These are phyloP conservation scores for Calonectria fujianensis DNA, from an alignment of 2,329 filamentous ascomycete species.

Conservation along the genomic window DNA sequence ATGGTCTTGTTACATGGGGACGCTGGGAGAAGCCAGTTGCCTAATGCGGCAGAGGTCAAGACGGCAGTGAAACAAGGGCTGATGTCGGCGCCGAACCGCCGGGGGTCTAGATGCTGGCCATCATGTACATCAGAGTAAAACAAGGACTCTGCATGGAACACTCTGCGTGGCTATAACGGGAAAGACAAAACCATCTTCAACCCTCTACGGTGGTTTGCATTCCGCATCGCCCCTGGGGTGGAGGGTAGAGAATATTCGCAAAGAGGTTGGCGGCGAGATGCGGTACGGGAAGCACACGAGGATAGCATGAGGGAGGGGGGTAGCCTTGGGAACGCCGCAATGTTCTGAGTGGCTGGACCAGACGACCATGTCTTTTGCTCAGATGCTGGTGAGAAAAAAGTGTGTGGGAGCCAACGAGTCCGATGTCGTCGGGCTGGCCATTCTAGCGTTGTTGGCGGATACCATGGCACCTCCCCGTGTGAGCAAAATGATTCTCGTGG, in stretches of 20 bases:
- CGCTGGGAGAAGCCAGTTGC: slow-evolving; percentile 43
- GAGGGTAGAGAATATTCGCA: slow-evolving; percentile 31
- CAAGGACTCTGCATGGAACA: slow-evolving; percentile 36
- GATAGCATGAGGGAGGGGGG: slow-evolving; percentile 29
- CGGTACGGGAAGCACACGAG: slow-evolving; percentile 24
- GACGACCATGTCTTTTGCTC: slow-evolving; percentile 45
- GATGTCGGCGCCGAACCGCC: slow-evolving; percentile 45
- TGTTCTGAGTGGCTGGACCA: slow-evolving; percentile 45
- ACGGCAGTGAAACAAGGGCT: slow-evolving; percentile 44
- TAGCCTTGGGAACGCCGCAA: slow-evolving; percentile 31
- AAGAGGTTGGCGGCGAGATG: slow-evolving; percentile 20
- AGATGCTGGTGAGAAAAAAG: slow-evolving; percentile 39
- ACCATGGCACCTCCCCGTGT: slow-evolving; percentile 45
- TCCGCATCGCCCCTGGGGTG: slow-evolving; percentile 20
- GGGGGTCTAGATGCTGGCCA: slow-evolving; percentile 49
- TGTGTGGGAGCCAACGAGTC: slow-evolving; percentile 39
- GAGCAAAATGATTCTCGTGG: slow-evolving; percentile 40
- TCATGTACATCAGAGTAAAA: slow-evolving; percentile 35
- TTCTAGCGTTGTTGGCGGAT: slow-evolving; percentile 46
- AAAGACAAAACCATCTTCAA: slow-evolving; percentile 9
- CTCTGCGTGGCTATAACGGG: slow-evolving; percentile 11
- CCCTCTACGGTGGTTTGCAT: slow-evolving; percentile 26
- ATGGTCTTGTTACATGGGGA: slow-evolving; percentile 39
- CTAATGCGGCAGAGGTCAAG: slow-evolving; percentile 44
- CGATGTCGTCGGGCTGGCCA: slow-evolving; percentile 37